phyloP scores from a whole-genome alignment of 257 asterid species.

The Prunella vulgaris region DNA sequence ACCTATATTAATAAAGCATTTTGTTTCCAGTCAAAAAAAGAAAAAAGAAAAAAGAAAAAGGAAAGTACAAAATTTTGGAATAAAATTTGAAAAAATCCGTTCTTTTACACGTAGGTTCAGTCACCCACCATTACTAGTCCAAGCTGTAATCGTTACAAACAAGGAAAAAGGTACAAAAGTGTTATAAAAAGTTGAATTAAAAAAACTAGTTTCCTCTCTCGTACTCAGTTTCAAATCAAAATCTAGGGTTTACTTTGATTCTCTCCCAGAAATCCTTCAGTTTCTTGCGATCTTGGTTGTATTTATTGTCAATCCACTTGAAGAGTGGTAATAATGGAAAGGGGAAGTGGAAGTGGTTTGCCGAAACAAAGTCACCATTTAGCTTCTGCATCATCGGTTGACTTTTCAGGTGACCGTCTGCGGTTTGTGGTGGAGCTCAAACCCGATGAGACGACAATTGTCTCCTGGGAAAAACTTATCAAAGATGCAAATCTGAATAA shows the following conservation, averaged over 20 bases:
- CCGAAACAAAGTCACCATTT: constrained; percentile 26
- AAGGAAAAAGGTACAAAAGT: background rate
- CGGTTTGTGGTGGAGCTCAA: constrained; percentile 65
- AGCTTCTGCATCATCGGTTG: constrained; percentile 34
- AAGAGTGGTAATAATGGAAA: constrained; percentile 22
- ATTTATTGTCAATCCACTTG: background rate
- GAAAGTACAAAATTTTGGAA: background rate
- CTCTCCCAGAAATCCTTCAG: background rate
- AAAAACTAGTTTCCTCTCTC: background rate
- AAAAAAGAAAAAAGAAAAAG: background rate
- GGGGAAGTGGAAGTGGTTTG: constrained; percentile 27
- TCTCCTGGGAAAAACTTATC: constrained; percentile 91
- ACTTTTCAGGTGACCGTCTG: constrained; percentile 51
- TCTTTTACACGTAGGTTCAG: background rate
- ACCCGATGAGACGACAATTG: constrained; percentile 84
- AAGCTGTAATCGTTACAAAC: background rate
- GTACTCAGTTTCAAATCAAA: background rate
- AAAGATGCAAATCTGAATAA: constrained; percentile 45
- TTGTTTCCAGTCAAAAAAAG: too few species aligned
- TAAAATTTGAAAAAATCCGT: background rate
- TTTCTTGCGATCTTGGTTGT: background rate
- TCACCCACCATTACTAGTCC: background rate
- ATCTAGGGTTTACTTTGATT: constrained; percentile 18
- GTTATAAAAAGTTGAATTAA: background rate
- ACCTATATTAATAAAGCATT: too few species aligned